These are phyloP conservation scores for Hygrophila difformis DNA, from an alignment of 257 asterid genomes.

Conservation along the genomic window DNA sequence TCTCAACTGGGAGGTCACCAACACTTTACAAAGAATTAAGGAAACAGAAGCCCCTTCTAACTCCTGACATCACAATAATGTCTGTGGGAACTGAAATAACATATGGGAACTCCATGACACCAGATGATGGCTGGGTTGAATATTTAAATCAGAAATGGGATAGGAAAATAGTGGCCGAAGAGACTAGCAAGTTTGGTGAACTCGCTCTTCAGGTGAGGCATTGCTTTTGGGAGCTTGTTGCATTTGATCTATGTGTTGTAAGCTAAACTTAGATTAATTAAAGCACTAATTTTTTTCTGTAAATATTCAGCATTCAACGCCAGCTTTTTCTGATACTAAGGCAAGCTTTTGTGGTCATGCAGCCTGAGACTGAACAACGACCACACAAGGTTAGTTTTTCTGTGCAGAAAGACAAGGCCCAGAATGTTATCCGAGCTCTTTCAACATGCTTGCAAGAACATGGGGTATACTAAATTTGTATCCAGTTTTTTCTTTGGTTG, in stretches of 20 bases:
- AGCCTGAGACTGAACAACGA: conserved; percentile 96
- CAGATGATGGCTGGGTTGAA: conserved; percentile 92
- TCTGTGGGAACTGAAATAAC: conserved; percentile 99
- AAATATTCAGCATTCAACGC: too few species aligned
- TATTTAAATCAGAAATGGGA: conserved; percentile 89
- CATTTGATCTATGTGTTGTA: too few species aligned
- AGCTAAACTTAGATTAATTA: too few species aligned
- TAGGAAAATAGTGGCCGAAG: conserved; percentile 61
- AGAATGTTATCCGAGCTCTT: conserved; percentile 50
- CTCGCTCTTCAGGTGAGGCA: conserved; percentile 91
- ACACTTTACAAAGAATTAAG: conserved; percentile 82
- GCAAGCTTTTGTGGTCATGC: conserved; percentile 26
- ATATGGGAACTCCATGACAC: conserved; percentile 88
- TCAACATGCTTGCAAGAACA: conserved; percentile 44
- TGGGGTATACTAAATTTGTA: conserved; percentile 49
- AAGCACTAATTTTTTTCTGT: too few species aligned
- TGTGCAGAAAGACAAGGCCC: conserved; percentile 72
- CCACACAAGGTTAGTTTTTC: conserved; percentile 94
- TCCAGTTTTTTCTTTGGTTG: too few species aligned
- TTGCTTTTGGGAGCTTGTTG: too few species aligned
- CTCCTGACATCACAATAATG: conserved; percentile 92
- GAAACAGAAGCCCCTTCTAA: conserved; percentile 95
- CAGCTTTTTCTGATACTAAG: too few species aligned
- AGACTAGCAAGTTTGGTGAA: conserved; percentile 65
- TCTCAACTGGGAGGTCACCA: conserved; percentile 97